These are phyloP conservation scores for Acanthamoeba healyi DNA, from an alignment of 208 protist genomes.

Conservation along the genomic window DNA sequence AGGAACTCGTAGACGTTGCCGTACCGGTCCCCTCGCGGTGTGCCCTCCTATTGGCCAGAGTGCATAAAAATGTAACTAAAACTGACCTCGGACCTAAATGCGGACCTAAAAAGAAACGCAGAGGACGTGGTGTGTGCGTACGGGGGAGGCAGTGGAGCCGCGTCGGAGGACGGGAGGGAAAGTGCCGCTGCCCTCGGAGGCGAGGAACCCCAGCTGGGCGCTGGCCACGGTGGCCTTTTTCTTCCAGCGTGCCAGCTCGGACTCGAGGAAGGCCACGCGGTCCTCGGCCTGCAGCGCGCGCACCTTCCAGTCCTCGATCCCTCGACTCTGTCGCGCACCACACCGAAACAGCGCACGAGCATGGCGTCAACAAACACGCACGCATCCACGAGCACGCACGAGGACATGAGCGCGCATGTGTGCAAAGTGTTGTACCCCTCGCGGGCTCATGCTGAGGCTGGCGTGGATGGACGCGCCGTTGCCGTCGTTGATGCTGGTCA, in stretches of 20 bases:
- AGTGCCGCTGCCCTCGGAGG: slow-evolving; percentile 5
- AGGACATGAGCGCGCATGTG: too few relatives aligned
- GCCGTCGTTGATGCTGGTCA: not conserved
- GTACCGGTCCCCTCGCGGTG: not conserved
- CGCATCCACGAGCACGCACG: too few relatives aligned
- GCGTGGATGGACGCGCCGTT: not conserved
- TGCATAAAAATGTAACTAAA: not conserved
- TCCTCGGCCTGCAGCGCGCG: slow-evolving; percentile 16
- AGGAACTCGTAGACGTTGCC: slow-evolving; percentile 38
- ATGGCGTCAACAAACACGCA: too few relatives aligned
- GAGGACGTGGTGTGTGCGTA: not conserved
- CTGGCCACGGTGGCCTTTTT: not conserved
- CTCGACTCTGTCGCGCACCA: too few relatives aligned
- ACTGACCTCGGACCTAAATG: not conserved
- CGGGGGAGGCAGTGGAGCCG: not conserved
- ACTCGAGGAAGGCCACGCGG: not conserved
- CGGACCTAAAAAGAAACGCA: not conserved
- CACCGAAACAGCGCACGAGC: too few relatives aligned
- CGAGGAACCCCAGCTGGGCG: slow-evolving; percentile 24
- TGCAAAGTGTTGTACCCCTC: not conserved
- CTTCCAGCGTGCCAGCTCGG: slow-evolving; percentile 12
- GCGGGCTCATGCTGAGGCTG: not conserved
- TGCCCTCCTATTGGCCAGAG: not conserved
- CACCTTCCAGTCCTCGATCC: slow-evolving; percentile 30
- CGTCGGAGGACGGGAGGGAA: not conserved